Conservation (phyloP, 331 rosid genomes). For the Phaseolus coccineus region DNA sequence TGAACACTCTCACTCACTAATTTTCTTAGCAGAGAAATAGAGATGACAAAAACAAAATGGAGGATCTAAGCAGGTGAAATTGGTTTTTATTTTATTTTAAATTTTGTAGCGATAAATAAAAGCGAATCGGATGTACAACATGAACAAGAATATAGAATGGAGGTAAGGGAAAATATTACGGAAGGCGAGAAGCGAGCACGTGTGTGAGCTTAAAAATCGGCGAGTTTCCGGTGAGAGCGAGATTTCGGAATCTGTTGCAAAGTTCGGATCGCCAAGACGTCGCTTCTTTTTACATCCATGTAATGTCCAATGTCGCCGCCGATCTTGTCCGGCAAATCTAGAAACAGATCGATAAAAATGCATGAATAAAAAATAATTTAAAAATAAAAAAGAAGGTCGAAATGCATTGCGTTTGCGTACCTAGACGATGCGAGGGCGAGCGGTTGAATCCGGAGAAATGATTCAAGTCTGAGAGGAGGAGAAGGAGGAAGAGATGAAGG, state of each 20-base stretch:
- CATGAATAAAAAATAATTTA: background rate
- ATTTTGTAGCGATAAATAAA: background rate
- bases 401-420: constrained; percentile 52
- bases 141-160: constrained; percentile 48
- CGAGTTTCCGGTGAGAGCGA: constrained; percentile 73
- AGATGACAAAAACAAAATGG: background rate
- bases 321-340: constrained; percentile 52
- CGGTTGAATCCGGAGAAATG: constrained; percentile 65
- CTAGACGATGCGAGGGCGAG: constrained; percentile 46
- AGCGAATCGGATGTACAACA: constrained; percentile 43
- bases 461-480: constrained; percentile 64
- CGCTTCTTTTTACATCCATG: constrained; percentile 52
- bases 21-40: background rate
- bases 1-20: background rate
- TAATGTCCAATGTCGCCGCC: constrained; percentile 49
- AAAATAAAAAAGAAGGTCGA: background rate
- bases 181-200: constrained; percentile 15
- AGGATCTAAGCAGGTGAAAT: background rate
- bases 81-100: background rate
- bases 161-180: background rate
- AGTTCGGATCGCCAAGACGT: constrained; percentile 66
- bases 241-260: constrained; percentile 66
- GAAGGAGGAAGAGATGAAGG: background rate
- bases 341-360: background rate
- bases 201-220: constrained; percentile 65